Percentiles rank a stretch among this genome's conserved stretches.
These are phyloP conservation scores for Coemansia sp. DNA, from an alignment of 192 early-diverging fungal genomes.

Conservation along the genomic window DNA sequence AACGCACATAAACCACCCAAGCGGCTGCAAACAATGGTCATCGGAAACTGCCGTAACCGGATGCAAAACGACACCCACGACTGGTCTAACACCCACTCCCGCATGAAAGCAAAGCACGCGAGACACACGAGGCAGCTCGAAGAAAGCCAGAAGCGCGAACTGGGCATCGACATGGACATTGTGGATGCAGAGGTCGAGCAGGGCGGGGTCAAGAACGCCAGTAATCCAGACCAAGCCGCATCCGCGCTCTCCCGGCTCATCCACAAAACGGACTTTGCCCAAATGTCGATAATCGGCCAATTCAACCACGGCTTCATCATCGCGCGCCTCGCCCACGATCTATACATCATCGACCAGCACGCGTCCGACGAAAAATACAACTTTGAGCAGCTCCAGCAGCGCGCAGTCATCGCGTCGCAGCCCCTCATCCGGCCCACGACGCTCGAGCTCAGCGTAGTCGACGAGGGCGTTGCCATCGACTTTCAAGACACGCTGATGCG, in stretches of 20 bases:
- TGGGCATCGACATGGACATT: neutral
- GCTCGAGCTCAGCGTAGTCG: slow-evolving; percentile 71
- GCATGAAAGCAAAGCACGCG: slow-evolving; percentile 17
- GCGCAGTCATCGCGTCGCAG: slow-evolving; percentile 63
- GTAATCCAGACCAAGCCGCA: slow-evolving; percentile 13
- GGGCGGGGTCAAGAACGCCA: slow-evolving; percentile 25
- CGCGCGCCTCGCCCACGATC: slow-evolving; percentile 56
- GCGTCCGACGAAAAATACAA: slow-evolving; percentile 98
- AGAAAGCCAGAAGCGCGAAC: slow-evolving; percentile 7
- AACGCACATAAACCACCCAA: neutral
- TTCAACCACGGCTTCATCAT: slow-evolving; percentile 98
- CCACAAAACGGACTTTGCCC: slow-evolving; percentile 73
- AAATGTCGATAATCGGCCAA: slow-evolving; percentile 88
- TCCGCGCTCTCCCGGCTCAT: slow-evolving; percentile 53
- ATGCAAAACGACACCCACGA: slow-evolving; percentile 22
- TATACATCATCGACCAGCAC: slow-evolving; percentile 98
- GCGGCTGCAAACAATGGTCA: slow-evolving; percentile 15
- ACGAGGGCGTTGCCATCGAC: slow-evolving; percentile 79
- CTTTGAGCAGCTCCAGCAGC: slow-evolving; percentile 79
- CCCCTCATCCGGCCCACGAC: slow-evolving; percentile 67
- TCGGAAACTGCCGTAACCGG: slow-evolving; percentile 37
- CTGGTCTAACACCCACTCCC: slow-evolving; percentile 6
- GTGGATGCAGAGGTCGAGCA: slow-evolving; percentile 4
- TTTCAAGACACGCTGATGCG: slow-evolving; percentile 63
- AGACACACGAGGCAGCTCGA: slow-evolving; percentile 8